Base-by-base conservation (phyloP, 2,329 filamentous ascomycete genomes). In the Acephala macrosclerotiorum region DNA sequence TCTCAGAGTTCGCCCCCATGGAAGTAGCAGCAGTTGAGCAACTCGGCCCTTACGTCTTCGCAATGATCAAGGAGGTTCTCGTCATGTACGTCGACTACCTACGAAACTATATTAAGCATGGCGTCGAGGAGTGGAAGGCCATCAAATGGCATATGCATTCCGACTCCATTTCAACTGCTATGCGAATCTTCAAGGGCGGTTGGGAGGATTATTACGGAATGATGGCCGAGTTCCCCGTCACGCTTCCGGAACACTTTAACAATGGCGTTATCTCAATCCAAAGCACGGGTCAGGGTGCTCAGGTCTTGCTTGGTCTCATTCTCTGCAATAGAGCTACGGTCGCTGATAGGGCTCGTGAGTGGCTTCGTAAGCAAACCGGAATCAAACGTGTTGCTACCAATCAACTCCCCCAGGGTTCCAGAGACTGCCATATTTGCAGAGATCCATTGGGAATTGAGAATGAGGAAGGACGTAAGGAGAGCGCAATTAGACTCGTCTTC, bases 271-370 rank as follows among this genome's bases (percentile, higher is more conserved):
- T 69, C 18, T 45, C 49, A 18, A 72, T 74, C 38, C 47, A 40
- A 12, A 71, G 61, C 58, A 73, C 70, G 7, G 70, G 65, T 1
- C 69, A 69, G 55, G 71, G 70, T 9, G 58, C 56, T 0, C 71
- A 72, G 57, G 40, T 75, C 22, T 42, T 75, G 14, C 38, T 73
- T 18, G 69, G 67, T 16, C 51, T 73, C 0, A 55, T 75, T 53
- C 69, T 75, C 68, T 65, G 65, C 2, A 72, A 74, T 63, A 68
- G 73, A 4, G 33, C 72, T 18, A 56, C 66, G 7, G 64, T 70
- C 16, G 57, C 71, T 1, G 60, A 69, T 9, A 26, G 29, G 3
- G 22, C 63, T 16, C 63, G 67, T 16, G n/a, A 53, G 12, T 16
- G 51, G 5, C 20, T 63, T 25, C 38, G 66, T 9, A 20, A 60